A percentile compares a stretch with the other conserved stretches of the same genome.
These are phyloP conservation scores for Chaetomidium leptoderma DNA, from an alignment of 495 filamentous ascomycete species.

Conservation along the genomic window DNA sequence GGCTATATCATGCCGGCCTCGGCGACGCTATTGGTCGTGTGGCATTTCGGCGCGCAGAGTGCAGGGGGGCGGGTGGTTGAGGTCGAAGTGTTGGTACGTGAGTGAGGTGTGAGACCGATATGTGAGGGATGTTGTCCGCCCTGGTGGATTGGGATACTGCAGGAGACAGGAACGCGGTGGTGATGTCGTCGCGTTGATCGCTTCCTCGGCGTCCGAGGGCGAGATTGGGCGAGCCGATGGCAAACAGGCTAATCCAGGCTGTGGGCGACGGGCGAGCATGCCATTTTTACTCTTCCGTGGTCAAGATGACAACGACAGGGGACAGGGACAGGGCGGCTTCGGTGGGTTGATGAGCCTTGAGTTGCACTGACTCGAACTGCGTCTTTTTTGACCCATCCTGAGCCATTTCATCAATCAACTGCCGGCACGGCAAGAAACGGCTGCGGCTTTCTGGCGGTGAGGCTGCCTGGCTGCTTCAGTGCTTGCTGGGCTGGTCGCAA, in stretches of 20 bases:
- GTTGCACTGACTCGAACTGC: not conserved
- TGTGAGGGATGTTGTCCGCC: not conserved
- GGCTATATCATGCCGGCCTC: slow-evolving; percentile 10
- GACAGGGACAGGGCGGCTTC: slow-evolving; percentile 10
- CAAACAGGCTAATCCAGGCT: slow-evolving; percentile 16
- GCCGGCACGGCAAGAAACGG: not conserved
- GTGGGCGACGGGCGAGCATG: not conserved
- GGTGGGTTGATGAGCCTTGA: slow-evolving; percentile 1
- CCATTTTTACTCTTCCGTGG: not conserved
- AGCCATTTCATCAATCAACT: slow-evolving; percentile 2
- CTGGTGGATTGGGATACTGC: not conserved
- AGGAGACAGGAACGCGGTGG: not conserved
- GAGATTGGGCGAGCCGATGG: slow-evolving; percentile 15
- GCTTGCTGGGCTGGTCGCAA: too few species aligned
- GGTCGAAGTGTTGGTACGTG: not conserved
- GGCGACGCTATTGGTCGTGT: slow-evolving; percentile 26
- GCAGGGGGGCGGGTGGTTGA: slow-evolving; percentile 16
- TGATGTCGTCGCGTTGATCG: slow-evolving; percentile 3
- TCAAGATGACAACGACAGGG: not conserved
- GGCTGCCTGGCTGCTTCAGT: too few species aligned
- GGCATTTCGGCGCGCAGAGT: slow-evolving; percentile 23
- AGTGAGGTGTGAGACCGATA: not conserved
- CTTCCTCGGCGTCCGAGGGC: too few species aligned
- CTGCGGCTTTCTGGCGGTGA: slow-evolving; percentile 15
- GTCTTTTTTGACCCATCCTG: too few species aligned